These are phyloP conservation scores for Sugiyamaella castrensis DNA, from an alignment of 1,139 yeast genomes.

Conservation along the genomic window DNA sequence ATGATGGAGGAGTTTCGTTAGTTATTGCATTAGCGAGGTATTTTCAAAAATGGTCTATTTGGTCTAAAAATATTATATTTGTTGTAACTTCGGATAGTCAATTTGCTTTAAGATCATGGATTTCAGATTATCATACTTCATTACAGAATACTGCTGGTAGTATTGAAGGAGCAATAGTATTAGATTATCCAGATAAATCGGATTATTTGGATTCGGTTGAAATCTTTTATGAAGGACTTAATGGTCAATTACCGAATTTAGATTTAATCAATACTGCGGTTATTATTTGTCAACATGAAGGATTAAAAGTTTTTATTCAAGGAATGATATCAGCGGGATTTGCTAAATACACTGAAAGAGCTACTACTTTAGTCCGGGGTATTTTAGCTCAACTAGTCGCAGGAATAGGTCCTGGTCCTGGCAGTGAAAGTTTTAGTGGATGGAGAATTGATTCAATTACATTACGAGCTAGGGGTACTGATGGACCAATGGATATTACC, in stretches of 20 bases:
- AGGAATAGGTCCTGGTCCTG: constrained; percentile 58
- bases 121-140: constrained; percentile 85
- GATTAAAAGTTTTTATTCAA: constrained; percentile 66
- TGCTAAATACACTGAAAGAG: constrained; percentile 48
- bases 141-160: constrained; percentile 92
- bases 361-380: constrained; percentile 60
- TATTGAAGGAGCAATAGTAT: constrained; percentile 83
- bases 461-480: constrained; percentile 58
- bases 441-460: constrained; percentile 95
- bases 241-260: constrained; percentile 93
- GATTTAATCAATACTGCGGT: constrained; percentile 84
- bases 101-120: constrained; percentile 79
- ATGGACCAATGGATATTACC: constrained; percentile 72
- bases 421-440: constrained; percentile 91
- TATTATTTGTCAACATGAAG: constrained; percentile 68
- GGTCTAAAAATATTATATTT: constrained; percentile 92
- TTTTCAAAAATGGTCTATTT: constrained; percentile 79
- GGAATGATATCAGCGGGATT: constrained; percentile 36
- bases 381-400: constrained; percentile 65
- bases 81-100: constrained; percentile 77
- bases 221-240: constrained; percentile 78
- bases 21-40: constrained; percentile 73
- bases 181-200: constrained; percentile 61
- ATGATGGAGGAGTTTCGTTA: constrained; percentile 78
- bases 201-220: constrained; percentile 78